Conservation (phyloP, 352 stramenopile species). For the Lagenidium sp. region DNA sequence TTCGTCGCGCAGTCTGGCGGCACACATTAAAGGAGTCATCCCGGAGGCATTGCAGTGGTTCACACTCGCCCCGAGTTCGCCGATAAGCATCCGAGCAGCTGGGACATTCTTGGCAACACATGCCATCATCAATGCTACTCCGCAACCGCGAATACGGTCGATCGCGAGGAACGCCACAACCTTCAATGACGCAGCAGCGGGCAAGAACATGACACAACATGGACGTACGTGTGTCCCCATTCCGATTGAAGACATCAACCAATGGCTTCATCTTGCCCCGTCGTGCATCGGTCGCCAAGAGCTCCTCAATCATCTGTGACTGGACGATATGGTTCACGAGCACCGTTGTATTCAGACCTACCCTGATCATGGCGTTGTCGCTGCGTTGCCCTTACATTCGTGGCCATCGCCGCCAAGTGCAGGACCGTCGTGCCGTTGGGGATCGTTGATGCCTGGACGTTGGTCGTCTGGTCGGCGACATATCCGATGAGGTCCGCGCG, state of each 20-base stretch:
- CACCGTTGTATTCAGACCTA: no score
- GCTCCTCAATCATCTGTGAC: slow-evolving; percentile 33
- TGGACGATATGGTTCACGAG: background rate
- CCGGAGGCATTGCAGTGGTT: slow-evolving; percentile 34
- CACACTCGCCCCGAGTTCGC: slow-evolving; percentile 29
- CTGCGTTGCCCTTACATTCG: slow-evolving; percentile 24
- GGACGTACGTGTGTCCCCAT: slow-evolving; percentile 65
- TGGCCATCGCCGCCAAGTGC: slow-evolving; percentile 68
- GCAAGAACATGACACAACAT: no score
- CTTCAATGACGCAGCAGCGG: no score
- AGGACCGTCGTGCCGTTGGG: slow-evolving; percentile 67
- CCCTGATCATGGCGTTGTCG: background rate
- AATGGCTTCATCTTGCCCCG: slow-evolving; percentile 35
- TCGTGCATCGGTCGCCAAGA: slow-evolving; percentile 34
- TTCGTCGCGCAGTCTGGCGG: slow-evolving; percentile 37
- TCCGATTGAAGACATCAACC: slow-evolving; percentile 47
- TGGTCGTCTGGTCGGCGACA: slow-evolving; percentile 44
- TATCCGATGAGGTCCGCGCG: slow-evolving; percentile 50
- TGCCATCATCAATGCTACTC: slow-evolving; percentile 82
- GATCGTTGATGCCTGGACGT: slow-evolving; percentile 40
- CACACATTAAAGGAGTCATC: slow-evolving; percentile 76
- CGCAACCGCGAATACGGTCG: no score
- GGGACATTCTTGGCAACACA: slow-evolving; percentile 67
- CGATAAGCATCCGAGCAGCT: slow-evolving; percentile 33
- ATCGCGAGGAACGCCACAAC: no score